Base-by-base conservation (phyloP, 257 asterid species). In the Dorcoceras hygrometricum region DNA sequence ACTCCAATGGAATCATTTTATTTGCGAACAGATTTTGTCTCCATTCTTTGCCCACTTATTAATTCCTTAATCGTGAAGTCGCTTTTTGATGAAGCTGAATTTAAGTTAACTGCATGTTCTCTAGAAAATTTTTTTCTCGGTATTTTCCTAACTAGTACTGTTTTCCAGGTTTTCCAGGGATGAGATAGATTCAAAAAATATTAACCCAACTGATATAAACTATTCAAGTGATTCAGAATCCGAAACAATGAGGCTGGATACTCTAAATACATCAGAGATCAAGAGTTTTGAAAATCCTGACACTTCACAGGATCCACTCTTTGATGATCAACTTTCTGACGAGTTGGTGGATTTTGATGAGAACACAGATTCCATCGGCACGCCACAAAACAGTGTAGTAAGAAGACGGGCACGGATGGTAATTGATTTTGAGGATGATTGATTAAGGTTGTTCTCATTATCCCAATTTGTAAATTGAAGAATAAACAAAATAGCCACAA, bases 341-440 rank as follows among this genome's bases (percentile, higher is more conserved):
- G 68, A 79, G 53, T 59, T 84, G 66, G 77, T 73, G 4, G 93
- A 86, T 72, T 71, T 66, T 62, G 88, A 81, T 29, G 89, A 79
- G 59, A 72, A 77, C 25, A 59, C 46, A 6, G 74, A 74, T 28
- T 67, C 69, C 20, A 66, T 57, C 65, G 53, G 74, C 36, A 53
- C 79, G 31, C 83, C 69, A 62, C 76, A 70, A 25, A 46, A 60
- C 22, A 59, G 77, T 67, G 74, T 65, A 23, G 56, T 77, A 10
- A 90, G 97, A 78, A 87, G 97, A 82, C 87, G 81, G 48, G 71
- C 75, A 51, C 80, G 94, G 76, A 85, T 87, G 94, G 84, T 92
- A 26, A 71, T 92, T 59, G 96, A 92, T 73, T 62, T 72, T 9
- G 96, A 88, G 34, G 98, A 92, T 7, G 96, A 89, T n/a, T 16